Evolutionary conservation across 2,329 filamentous ascomycete genomes (phyloP).

Genomic region (Teratosphaeria gauchensis): DNA sequence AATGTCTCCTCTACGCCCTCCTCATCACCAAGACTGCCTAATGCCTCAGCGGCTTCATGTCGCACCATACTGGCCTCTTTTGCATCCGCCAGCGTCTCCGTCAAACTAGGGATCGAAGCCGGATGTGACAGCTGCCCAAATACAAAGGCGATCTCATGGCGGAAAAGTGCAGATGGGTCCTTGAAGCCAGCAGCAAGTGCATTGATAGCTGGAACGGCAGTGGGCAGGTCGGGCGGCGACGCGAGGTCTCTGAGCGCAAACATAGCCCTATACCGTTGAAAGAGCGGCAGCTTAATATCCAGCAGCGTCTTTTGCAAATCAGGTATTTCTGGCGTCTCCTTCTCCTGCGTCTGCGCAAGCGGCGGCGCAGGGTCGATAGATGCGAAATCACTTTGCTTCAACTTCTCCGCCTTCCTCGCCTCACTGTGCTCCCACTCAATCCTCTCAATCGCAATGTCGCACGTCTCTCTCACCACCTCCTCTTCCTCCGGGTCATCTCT

Average conservation of each 20-base stretch:
- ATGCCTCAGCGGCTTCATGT: conserved; percentile 91
- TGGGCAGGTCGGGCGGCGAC: conserved; percentile 82
- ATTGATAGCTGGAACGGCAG: conserved; percentile 75
- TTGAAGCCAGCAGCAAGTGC: conserved; percentile 77
- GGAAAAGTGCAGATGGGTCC: conserved; percentile 84
- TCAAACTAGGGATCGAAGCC: conserved; percentile 87
- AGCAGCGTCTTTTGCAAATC: conserved; percentile 69
- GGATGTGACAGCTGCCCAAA: conserved; percentile 95
- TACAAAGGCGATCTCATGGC: conserved; percentile 96
- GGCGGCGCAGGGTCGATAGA: conserved; percentile 94
- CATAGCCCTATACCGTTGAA: conserved; percentile 94
- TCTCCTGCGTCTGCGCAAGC: conserved; percentile 53
- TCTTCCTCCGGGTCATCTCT: conserved; percentile 68
- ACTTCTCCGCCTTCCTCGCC: conserved; percentile 59
- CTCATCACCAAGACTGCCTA: conserved; percentile 88
- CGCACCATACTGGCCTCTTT: conserved; percentile 92
- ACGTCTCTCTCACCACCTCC: conserved; percentile 83
- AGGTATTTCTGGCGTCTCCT: conserved; percentile 50
- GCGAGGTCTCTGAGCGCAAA: conserved; percentile 92
- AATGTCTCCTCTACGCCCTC: conserved; percentile 82
- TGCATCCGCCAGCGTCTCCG: conserved; percentile 64
- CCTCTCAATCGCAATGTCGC: conserved; percentile 88
- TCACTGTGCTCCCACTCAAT: conserved; percentile 87
- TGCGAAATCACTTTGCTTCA: conserved; percentile 83
- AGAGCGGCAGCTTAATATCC: conserved; percentile 69